Evolutionary conservation across 306 rosid genomes (phyloP).

Genomic region (Cucumis melo): DNA sequence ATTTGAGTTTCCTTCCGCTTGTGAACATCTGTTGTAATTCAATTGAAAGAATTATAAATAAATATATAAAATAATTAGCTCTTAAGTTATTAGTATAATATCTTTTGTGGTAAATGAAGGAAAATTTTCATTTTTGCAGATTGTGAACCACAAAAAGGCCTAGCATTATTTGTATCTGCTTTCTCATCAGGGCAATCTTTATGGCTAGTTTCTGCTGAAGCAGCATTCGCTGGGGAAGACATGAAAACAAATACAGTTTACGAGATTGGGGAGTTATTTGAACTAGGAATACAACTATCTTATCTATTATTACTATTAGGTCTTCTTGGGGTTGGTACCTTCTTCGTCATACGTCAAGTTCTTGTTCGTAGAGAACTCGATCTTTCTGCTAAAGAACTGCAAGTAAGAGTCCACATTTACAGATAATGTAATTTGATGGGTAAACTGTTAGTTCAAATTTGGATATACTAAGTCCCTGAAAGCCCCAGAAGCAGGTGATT

Average conservation of each 20-base stretch:
- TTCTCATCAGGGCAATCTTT: conserved; percentile 45
- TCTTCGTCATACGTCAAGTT: conserved; percentile 83
- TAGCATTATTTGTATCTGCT: conserved; percentile 31
- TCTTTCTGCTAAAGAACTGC: conserved; percentile 97
- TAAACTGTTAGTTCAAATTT: background rate
- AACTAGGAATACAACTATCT: conserved; percentile 78
- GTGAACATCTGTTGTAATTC: background rate
- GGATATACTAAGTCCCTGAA: background rate
- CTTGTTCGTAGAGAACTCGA: conserved; percentile 96
- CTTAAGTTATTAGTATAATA: too few species aligned
- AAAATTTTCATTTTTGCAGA: conserved; percentile 18
- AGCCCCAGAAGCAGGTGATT: background rate
- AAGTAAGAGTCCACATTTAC: conserved; percentile 32
- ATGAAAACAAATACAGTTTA: conserved; percentile 40
- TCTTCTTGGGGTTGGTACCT: conserved; percentile 76
- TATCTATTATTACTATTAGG: conserved; percentile 56
- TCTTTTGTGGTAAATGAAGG: conserved; percentile 9
- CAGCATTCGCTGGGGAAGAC: conserved; percentile 44
- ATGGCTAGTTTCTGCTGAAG: conserved; percentile 39
- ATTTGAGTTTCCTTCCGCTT: background rate
- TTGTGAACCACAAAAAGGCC: conserved; percentile 25
- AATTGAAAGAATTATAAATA: background rate
- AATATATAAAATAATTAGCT: background rate
- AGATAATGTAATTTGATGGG: background rate
- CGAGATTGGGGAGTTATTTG: conserved; percentile 73